phyloP scores from a whole-genome alignment of 768 basidiomycete species.

The Leucosporidium creatinivorum region DNA sequence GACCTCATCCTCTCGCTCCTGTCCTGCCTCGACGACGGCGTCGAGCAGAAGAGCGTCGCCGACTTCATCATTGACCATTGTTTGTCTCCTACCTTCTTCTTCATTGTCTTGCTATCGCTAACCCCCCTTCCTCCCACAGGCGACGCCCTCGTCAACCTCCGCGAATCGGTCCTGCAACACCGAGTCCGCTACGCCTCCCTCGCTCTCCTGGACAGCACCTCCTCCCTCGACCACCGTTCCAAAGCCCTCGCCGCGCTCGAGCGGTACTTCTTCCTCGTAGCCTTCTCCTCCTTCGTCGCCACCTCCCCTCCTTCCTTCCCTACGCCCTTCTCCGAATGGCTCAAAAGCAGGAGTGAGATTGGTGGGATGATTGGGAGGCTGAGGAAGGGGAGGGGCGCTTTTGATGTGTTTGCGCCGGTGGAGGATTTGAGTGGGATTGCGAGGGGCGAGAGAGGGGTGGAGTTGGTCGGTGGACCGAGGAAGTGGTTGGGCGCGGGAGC shows the following conservation, averaged over 20 bases:
- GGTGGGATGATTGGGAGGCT: conserved; percentile 49
- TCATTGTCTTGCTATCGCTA: not conserved
- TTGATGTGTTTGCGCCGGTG: conserved; percentile 86
- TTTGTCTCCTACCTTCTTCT: conserved; percentile 41
- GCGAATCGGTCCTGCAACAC: conserved; percentile 77
- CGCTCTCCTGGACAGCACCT: conserved; percentile 58
- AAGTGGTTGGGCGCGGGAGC: conserved; percentile 44
- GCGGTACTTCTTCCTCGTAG: conserved; percentile 87
- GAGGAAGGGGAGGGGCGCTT: conserved; percentile 50
- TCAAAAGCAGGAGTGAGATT: conserved; percentile 77
- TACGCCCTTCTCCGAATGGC: conserved; percentile 68
- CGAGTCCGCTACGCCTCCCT: conserved; percentile 73
- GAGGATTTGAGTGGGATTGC: conserved; percentile 78
- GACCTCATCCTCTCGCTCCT: conserved; percentile 78
- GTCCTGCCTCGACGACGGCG: conserved; percentile 83
- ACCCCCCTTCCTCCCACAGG: conserved; percentile 47
- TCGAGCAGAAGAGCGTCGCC: conserved; percentile 76
- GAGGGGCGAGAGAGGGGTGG: conserved; percentile 54
- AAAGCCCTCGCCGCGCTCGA: conserved; percentile 38
- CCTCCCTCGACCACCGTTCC: conserved; percentile 3
- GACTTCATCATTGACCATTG: conserved; percentile 81
- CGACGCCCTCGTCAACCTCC: conserved; percentile 82
- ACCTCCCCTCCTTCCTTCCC: conserved; percentile 35
- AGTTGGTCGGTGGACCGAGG: conserved; percentile 44
- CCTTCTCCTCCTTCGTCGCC: conserved; percentile 77